Percentiles rank a stretch among this genome's conserved stretches.
Conservation (phyloP, 2,329 filamentous ascomycete species). For the Gaeumannomyces tritici region DNA sequence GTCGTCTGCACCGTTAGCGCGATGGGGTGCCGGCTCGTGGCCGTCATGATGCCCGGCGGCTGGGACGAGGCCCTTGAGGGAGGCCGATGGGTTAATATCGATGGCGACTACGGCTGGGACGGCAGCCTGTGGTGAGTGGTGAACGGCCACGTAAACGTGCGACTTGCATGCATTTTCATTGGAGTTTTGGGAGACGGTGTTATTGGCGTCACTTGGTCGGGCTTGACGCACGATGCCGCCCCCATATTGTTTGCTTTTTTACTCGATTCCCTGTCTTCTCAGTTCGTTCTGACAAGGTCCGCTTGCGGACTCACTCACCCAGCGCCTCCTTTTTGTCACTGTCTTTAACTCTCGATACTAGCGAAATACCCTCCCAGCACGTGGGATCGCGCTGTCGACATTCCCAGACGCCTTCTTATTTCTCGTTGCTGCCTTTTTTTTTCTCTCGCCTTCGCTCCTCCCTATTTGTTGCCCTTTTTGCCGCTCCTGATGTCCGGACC, state of each 20-base stretch:
- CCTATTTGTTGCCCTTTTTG: too few relatives aligned
- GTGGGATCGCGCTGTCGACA: background rate
- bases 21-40: conserved; percentile 63
- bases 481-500: too few relatives aligned
- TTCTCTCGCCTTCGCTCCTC: background rate
- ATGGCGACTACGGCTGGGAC: conserved; percentile 57
- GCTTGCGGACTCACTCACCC: background rate
- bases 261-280: background rate
- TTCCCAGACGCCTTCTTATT: too few relatives aligned
- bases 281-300: background rate
- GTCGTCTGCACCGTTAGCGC: conserved; percentile 71
- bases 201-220: too few relatives aligned
- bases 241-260: background rate
- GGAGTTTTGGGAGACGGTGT: background rate
- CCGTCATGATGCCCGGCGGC: conserved; percentile 65
- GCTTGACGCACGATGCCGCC: too few relatives aligned
- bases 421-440: background rate
- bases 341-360: background rate
- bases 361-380: background rate
- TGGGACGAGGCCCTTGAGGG: conserved; percentile 59
- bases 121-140: conserved; percentile 20
- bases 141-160: background rate
- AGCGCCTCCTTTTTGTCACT: background rate
- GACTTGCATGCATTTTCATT: background rate
- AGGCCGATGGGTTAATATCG: conserved; percentile 68